A percentile compares a stretch with the other conserved stretches of the same genome.
These are phyloP conservation scores for Xylaria arbuscula DNA, from an alignment of 2,329 filamentous ascomycete genomes.

Conservation along the genomic window DNA sequence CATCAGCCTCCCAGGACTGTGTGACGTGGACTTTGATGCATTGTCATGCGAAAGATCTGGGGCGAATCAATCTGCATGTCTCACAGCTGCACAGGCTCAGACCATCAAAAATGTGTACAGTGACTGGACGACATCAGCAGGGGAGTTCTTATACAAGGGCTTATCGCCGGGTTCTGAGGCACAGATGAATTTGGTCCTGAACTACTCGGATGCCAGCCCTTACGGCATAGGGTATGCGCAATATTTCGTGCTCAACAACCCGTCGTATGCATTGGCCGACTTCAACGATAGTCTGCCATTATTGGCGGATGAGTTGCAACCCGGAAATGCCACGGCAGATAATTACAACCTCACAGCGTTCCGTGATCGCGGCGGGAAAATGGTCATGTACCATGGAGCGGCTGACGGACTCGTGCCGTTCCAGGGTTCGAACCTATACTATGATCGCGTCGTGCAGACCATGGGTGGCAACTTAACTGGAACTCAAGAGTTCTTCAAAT, in stretches of 20 bases:
- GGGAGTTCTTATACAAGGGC: conserved; percentile 55
- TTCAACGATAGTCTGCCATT: conserved; percentile 51
- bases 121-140: conserved; percentile 46
- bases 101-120: conserved; percentile 51
- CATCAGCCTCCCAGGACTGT: conserved; percentile 59
- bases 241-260: conserved; percentile 56
- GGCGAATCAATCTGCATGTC: conserved; percentile 51
- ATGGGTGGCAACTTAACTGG: conserved; percentile 47
- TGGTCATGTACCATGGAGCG: conserved; percentile 60
- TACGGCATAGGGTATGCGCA: conserved; percentile 52
- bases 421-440: conserved; percentile 52
- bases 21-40: conserved; percentile 56
- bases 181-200: conserved; percentile 50
- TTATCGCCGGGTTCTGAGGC: conserved; percentile 61
- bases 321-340: conserved; percentile 54
- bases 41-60: conserved; percentile 53
- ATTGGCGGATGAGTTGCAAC: conserved; percentile 51
- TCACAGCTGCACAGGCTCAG: conserved; percentile 57
- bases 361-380: conserved; percentile 55
- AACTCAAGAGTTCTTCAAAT: conserved; percentile 62
- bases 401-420: conserved; percentile 56
- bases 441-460: conserved; percentile 45
- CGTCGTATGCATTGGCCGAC: conserved; percentile 50
- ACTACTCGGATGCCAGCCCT: conserved; percentile 48
- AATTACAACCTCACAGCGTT: conserved; percentile 55